Percentiles rank a stretch among this genome's conserved stretches.
These are phyloP conservation scores for Fusarium devonianum DNA, from an alignment of 2,329 filamentous ascomycete species.

Conservation along the genomic window DNA sequence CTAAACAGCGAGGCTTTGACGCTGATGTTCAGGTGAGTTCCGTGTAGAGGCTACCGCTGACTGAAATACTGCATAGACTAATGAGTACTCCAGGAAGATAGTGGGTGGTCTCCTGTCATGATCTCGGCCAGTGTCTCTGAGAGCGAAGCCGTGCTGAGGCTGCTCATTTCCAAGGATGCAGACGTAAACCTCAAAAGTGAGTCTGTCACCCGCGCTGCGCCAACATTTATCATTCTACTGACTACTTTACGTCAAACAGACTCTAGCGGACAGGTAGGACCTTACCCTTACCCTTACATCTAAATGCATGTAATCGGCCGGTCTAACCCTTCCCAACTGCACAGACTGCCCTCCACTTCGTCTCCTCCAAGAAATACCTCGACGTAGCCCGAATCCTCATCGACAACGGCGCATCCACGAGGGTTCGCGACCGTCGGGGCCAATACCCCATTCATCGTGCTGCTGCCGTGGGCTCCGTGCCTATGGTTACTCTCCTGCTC, in stretches of 20 bases:
- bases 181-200: conserved; percentile 77
- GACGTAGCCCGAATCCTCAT: conserved; percentile 83
- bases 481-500: conserved; percentile 82
- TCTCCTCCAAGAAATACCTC: conserved; percentile 87
- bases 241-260: conserved; percentile 60
- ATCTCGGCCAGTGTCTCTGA: conserved; percentile 80
- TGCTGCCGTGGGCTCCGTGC: conserved; percentile 86
- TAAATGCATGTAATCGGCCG: not conserved
- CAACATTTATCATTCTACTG: too few relatives aligned
- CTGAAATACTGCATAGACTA: too few relatives aligned
- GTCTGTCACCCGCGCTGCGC: conserved; percentile 14
- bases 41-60: not conserved
- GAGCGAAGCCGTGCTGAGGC: conserved; percentile 70
- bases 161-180: conserved; percentile 73
- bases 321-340: not conserved
- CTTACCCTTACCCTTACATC: too few relatives aligned
- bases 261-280: conserved; percentile 66
- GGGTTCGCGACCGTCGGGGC: conserved; percentile 84
- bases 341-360: conserved; percentile 88
- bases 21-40: conserved; percentile 74
- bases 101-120: conserved; percentile 86
- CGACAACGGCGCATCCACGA: conserved; percentile 75
- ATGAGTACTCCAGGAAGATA: conserved; percentile 65
- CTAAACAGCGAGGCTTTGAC: conserved; percentile 77
- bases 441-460: conserved; percentile 92